Base-by-base conservation (phyloP, 2,329 filamentous ascomycete genomes). In the Hypoxylon sp. region DNA sequence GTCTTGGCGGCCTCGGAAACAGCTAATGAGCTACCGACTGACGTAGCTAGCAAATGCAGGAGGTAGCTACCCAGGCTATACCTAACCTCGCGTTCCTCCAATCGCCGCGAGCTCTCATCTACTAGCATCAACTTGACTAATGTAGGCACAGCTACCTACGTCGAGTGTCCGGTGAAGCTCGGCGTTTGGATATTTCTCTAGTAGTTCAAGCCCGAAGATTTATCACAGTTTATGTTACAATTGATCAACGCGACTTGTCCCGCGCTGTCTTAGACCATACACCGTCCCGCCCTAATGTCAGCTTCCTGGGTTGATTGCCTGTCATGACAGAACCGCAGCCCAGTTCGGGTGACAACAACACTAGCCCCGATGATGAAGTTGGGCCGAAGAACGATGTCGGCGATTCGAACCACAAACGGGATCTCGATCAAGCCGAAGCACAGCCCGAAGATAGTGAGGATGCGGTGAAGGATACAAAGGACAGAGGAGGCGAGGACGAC, bases 401-500 rank as follows among this genome's bases (percentile, higher is more conserved):
- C 27, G 72, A 73, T 55, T 14, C 37, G 10, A 49, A 59, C 10
- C 66, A 72, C 14, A 66, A 67, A 17, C 68, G 72, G 46, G 53
- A 44, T 14, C 61, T 60, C 20, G 73, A 76, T 8, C 46, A 55
- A 10, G 20, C 51, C 2, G 40, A 22, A 22, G 31, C 49, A 4
- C 35, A 30, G 27, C 27, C 48, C n/a, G 55, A 59, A 25, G 48
- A 53, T 33, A 80, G 78, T 0, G 80, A 81, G 0, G 85, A 84
- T 0, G 81, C 82, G 0, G 84, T 83, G 0, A 82, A 81, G 0
- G 82, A 82, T 0, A 82, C 82, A 0, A 81, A 81, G 0, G 81
- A 88, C 0, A 87, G 89, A 0, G 86, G 88, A 0, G 83, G 83
- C 0, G 82, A 81, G 0, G 81, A 83, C 0, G 87, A 89, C 0